Percentiles rank a stretch among this genome's conserved stretches.
Evolutionary conservation across 2,329 filamentous ascomycete genomes (phyloP).

Genomic region (Endothia cerciana): DNA sequence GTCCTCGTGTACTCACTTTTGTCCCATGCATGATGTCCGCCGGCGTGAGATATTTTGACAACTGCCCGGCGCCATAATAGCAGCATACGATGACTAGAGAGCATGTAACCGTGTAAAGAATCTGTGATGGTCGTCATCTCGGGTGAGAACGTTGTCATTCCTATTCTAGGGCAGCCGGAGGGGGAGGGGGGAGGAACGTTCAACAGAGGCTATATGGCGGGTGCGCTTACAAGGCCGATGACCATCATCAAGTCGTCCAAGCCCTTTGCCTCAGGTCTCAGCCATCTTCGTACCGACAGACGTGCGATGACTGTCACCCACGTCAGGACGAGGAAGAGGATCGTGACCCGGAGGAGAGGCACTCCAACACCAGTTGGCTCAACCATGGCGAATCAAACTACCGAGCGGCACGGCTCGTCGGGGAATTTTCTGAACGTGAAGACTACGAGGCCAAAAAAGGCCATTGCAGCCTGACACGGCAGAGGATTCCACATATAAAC

Average conservation of each 20-base stretch:
- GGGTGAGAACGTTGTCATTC: slow-evolving; percentile 14
- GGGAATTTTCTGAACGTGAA: neutral
- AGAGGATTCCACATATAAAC: neutral
- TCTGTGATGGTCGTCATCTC: slow-evolving; percentile 21
- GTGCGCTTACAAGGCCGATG: slow-evolving; percentile 35
- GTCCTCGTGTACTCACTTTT: slow-evolving; percentile 9
- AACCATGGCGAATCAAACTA: slow-evolving; percentile 31
- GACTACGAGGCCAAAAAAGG: neutral
- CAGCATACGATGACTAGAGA: slow-evolving; percentile 35
- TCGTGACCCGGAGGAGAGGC: slow-evolving; percentile 34
- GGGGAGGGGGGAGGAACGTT: too few relatives aligned
- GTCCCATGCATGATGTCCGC: slow-evolving; percentile 30
- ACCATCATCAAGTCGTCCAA: slow-evolving; percentile 36
- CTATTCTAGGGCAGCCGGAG: too few relatives aligned
- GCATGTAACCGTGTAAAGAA: slow-evolving; percentile 35
- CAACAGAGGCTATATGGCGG: too few relatives aligned
- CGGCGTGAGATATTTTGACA: slow-evolving; percentile 26
- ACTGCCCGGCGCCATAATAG: slow-evolving; percentile 37
- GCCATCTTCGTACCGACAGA: slow-evolving; percentile 34
- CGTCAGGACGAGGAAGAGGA: slow-evolving; percentile 32
- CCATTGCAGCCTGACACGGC: neutral
- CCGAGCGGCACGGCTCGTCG: neutral
- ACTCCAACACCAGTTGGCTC: slow-evolving; percentile 34
- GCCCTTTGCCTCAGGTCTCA: slow-evolving; percentile 33
- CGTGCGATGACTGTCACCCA: slow-evolving; percentile 34